Base-by-base conservation (phyloP, 2,329 filamentous ascomycete species). In the Aquanectria penicillioides region DNA sequence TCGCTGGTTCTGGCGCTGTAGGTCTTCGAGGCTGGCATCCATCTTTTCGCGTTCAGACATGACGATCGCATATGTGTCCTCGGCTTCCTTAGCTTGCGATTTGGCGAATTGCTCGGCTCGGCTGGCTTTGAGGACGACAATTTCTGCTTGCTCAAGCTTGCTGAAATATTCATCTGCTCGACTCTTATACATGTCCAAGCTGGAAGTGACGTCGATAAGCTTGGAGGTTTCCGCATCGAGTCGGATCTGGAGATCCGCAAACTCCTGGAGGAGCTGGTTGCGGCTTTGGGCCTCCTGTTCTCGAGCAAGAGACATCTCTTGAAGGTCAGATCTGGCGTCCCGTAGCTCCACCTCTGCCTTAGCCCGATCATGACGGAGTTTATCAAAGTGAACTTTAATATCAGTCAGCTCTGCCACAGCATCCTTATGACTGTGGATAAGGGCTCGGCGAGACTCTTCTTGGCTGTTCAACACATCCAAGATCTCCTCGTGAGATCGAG, bases 111-210 rank as follows among this genome's bases (percentile, higher is more conserved):
- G 93, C 76, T 98, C 94, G 0, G 95, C 94, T 20, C 94, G 87
- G 59, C 86, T 90, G 13, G 94, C 94, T 75, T 97, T 97, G 63
- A 99, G 85, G 15, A 98, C 94, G 1, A 94, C 89, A 65, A 98
- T 96, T 75, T 99, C 94, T 13, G 95, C 95, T 73, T 98, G 94
- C 75, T 99, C 94, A 17, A 99, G 86, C 77, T 97, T 97, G 80
- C 88, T 91, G 78, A 97, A 99, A 77, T 99, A 98, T 73, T 98
- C 94, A 71, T 98, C 93, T 4, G 94, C 91, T 37, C 94, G 89
- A 63, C 87, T 88, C 83, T 97, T 97, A 83, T 98, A 99, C 61
- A 97, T 80, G 60, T 88, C 89, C 36, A 98, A 84, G 74, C 91
- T 97, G 3, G 93, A 90, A 7, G 87, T 88, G 38, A 97, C 88